Evolutionary conservation across 495 filamentous ascomycete genomes (phyloP), one percentile per base, ranked within the genome.

Genomic region (Aspergillus nidulans): DNA sequence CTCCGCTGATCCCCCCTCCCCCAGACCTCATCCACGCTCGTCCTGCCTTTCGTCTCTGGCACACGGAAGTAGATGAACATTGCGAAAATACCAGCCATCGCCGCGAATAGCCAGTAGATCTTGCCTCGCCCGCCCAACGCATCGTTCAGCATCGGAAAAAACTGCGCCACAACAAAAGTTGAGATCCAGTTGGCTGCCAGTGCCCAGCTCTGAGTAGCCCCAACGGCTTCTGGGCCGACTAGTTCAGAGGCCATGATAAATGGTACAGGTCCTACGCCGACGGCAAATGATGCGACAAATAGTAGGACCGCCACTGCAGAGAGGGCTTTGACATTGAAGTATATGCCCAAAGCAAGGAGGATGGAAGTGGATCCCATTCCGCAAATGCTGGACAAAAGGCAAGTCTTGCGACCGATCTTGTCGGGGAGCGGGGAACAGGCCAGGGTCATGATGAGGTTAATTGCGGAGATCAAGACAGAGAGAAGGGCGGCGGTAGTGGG

Each of bases 161-260:
- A 92, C 63, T 94, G 90, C 1, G 91, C 90, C 1, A 98, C 91
- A 7, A 91, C 60, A 67, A 95, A 97, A 0, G 95, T 97, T 1
- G 91, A 88, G 23, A 89, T 77, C 82, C 94, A 97, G 70, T 90
- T 98, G 2, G 89, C 87, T 0, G 85, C 88, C 30, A 97, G 69
- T 0, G 86, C 89, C 74, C 88, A 89, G 30, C 82, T 86, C 69
- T 98, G 94, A 4, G 89, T 85, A 0, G 92, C 90, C 0, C 91
- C 92, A 1, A 96, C 90, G 0, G 92, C 92, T 60, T 92, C 88
- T 3, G 88, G 84, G 0, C 85, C 88, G 4, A 97, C 95, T 3
- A 96, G 81, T 70, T 96, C 92, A 2, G 86, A 87, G 1, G 91
- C 85, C 28, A 98, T 79, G 61, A 97, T 92, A 73, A 97, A 98